A percentile compares a stretch with the other conserved stretches of the same genome.
phyloP scores from a whole-genome alignment of 225 moss, liverwort and hornwort genomes.

The Asterella californica region DNA sequence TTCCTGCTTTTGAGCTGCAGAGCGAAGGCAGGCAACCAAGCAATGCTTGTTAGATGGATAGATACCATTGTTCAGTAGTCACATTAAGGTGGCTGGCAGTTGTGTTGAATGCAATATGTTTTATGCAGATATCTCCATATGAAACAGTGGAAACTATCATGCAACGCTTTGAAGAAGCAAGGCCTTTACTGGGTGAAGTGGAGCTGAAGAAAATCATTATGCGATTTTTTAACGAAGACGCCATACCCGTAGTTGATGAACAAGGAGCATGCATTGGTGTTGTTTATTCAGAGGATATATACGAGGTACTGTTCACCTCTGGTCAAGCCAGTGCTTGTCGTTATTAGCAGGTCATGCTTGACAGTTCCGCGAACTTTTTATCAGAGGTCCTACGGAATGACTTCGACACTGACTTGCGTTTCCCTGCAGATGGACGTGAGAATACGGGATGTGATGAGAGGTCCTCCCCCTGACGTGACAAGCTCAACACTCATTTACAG shows the following conservation, averaged over 20 bases:
- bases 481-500: constrained; percentile 42
- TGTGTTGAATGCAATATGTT: not conserved
- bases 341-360: not conserved
- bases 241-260: constrained; percentile 67
- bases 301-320: constrained; percentile 44
- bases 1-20: not conserved
- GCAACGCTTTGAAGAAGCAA: constrained; percentile 57
- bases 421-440: constrained; percentile 52
- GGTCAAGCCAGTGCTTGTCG: not conserved
- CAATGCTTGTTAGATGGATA: not conserved
- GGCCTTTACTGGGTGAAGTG: constrained; percentile 54
- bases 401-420: not conserved
- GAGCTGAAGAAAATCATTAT: constrained; percentile 57
- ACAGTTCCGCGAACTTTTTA: not conserved
- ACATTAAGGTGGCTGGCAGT: not conserved
- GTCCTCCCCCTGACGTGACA: constrained; percentile 58
- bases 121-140: constrained; percentile 64
- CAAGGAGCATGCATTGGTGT: constrained; percentile 76
- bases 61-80: not conserved
- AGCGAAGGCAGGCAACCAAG: not conserved
- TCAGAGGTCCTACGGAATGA: not conserved
- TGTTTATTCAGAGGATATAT: constrained; percentile 67
- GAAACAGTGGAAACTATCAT: constrained; percentile 73
- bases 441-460: constrained; percentile 76
- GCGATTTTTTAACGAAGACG: constrained; percentile 71